Base-by-base conservation (phyloP, 352 stramenopile genomes). In the Plasmopara muralis region DNA sequence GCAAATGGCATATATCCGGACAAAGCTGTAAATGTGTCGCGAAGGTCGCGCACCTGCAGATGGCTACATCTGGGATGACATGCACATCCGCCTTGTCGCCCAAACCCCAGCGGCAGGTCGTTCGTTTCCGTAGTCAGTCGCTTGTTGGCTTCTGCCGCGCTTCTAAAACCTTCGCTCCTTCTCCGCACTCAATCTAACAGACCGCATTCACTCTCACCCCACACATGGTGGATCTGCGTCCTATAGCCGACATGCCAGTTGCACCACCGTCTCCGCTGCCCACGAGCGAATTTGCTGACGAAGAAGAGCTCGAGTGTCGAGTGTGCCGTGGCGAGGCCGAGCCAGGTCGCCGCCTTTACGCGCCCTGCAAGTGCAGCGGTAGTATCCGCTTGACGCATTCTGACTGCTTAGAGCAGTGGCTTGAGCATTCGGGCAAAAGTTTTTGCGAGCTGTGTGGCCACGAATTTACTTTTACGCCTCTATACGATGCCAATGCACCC, bases 321-420 rank as follows among this genome's bases (percentile, higher is more conserved):
- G 89, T 98, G 18, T 98, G 93, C 53, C 86, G 93, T 34, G 86
- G 92, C 38, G 89, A 96, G 62, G 88, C 86, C 35, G 83, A 94
- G 58, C 70, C 71, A 0, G 81, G 70, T 8, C 75, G 81, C 4
- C 83, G 77, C 4, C 64, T 94, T 18, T 92, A 92, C 57, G 77
- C 77, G 49, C 83, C 83, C 12, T 98, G 93, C 63, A 97, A 96
- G 70, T 98, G 93, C 66, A 97, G 88, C 29, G 93, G 93, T 30
- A 97, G 87, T 40, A 98, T 98, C 57, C 89, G 89, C 33, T 87
- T 95, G 61, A 95, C 85, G 25, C 93, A 98, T 72, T 91, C 95
- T 47, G 91, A 98, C 59, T 98, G 93, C 47, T 73, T 98, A 43
- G 85, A 92, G 57, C 92, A 95, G 20, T 98, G 93, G 93, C 78